Conservation (phyloP, 352 stramenopile genomes). For the Globisporangium paroecandrum region DNA sequence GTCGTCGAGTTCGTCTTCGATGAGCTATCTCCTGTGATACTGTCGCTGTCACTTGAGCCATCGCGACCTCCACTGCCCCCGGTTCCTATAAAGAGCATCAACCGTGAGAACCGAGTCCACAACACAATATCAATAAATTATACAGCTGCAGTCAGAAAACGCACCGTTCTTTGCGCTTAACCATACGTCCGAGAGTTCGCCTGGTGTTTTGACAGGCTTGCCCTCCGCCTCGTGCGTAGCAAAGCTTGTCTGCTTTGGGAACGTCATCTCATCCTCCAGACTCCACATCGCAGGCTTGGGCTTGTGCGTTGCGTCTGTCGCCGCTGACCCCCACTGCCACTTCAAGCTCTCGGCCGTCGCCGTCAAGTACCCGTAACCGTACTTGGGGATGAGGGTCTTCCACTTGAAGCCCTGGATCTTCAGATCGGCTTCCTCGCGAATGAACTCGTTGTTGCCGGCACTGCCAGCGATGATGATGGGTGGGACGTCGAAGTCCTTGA, state of each 20-base stretch:
- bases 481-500: conserved; percentile 48
- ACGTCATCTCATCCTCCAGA: conserved; percentile 42
- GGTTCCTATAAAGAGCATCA: not conserved
- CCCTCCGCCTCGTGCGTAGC: conserved; percentile 28
- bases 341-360: conserved; percentile 47
- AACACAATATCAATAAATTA: not conserved
- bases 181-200: conserved; percentile 31
- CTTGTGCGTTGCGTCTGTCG: conserved; percentile 34
- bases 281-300: conserved; percentile 47
- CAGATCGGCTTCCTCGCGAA: conserved; percentile 44
- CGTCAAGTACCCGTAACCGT: conserved; percentile 71
- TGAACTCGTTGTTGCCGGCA: conserved; percentile 75
- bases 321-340: conserved; percentile 62
- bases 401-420: conserved; percentile 50
- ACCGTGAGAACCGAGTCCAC: not conserved
- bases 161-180: conserved; percentile 24
- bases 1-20: conserved; percentile 8
- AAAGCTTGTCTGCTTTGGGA: conserved; percentile 32
- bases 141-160: not conserved
- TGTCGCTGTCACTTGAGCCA: conserved; percentile 6
- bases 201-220: conserved; percentile 36
- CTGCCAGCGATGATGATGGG: conserved; percentile 74
- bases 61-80: conserved; percentile 15
- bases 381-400: conserved; percentile 67
- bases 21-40: not conserved